A percentile compares a stretch with the other conserved stretches of the same genome.
These are phyloP conservation scores for Leccinum barrowsii DNA, from an alignment of 768 basidiomycete species.

Conservation along the genomic window DNA sequence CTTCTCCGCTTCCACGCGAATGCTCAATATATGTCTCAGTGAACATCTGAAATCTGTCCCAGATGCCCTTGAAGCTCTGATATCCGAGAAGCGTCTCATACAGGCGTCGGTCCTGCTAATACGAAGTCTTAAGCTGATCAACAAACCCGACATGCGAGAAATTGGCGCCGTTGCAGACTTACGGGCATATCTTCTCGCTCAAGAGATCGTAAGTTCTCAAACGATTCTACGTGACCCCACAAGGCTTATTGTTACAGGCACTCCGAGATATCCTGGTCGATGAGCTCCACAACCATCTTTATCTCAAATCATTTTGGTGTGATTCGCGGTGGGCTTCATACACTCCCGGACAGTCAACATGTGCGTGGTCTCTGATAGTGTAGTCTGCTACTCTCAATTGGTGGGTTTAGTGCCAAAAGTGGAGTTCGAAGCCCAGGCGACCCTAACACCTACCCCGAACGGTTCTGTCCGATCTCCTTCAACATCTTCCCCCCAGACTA, in stretches of 20 bases:
- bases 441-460: slow-evolving; percentile 21
- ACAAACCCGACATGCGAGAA: slow-evolving; percentile 89
- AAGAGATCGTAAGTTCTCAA: slow-evolving; percentile 70
- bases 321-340: slow-evolving; percentile 91
- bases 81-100: slow-evolving; percentile 90
- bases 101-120: slow-evolving; percentile 87
- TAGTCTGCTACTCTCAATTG: slow-evolving; percentile 8
- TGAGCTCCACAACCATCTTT: slow-evolving; percentile 95
- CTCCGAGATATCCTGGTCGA: slow-evolving; percentile 91
- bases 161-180: slow-evolving; percentile 93
- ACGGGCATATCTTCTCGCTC: slow-evolving; percentile 74
- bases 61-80: slow-evolving; percentile 87
- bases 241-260: slow-evolving; percentile 49
- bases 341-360: slow-evolving; percentile 66
- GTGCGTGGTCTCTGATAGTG: slow-evolving; percentile 45
- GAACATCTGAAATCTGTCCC: slow-evolving; percentile 90
- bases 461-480: slow-evolving; percentile 25
- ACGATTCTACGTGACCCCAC: not conserved
- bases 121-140: slow-evolving; percentile 84
- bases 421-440: slow-evolving; percentile 56
- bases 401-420: slow-evolving; percentile 53
- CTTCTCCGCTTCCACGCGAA: slow-evolving; percentile 5
- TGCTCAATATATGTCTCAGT: slow-evolving; percentile 39
- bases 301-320: slow-evolving; percentile 95
- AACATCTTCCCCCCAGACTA: slow-evolving; percentile 37